Evolutionary conservation across 169 alveolate genomes (phyloP), one percentile per base, ranked within the genome.

Genomic region (Perkinsus olseni): DNA sequence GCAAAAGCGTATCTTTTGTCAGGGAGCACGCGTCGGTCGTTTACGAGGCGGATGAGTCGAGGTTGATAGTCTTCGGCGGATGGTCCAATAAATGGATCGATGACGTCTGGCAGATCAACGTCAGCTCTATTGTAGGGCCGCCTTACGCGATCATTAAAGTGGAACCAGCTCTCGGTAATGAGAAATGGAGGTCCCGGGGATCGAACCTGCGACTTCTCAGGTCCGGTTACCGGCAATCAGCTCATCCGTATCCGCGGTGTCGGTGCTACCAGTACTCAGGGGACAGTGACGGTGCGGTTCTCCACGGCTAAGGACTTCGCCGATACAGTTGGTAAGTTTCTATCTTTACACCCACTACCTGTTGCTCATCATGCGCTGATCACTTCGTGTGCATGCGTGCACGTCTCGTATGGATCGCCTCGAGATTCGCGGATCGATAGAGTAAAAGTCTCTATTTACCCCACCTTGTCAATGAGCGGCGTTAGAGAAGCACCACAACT

Each of bases 1-100:
- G 28, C 82, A 24, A 21, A 28, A 62, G 28, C 34, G 82, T 62
- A 62, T 62, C 28, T 62, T 62, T 0, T 0, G 1, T 62, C 31
- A 62, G 99, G 93, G 99, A 98, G 97, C 97, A 96, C 94, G 95
- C 98, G 37, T 96, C 99, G 24, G 96, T 97, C 95, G 96, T 97
- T 93, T 98, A 97, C 94, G 98, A 97, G 91, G 96, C 96, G 74
- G 97, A 97, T 92, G 97, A 96, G 91, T 95, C 97, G 40, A 96
- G 98, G 93, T 92, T 97, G 92, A 91, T 98, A 39, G 93, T 98
- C 74, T 97, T 97, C 93, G 99, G 99, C 39, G 99, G 99, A 24
- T 98, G 99, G 98, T 97, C 94, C 36, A 97, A 97, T 93, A 97
- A 97, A 92, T 98, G 99, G 99, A 96, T 97, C 90, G 97, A 96